A percentile compares a stretch with the other conserved stretches of the same genome.
These are phyloP conservation scores for Coniferiporia weirii DNA, from an alignment of 1,284 basidiomycete genomes.

Conservation along the genomic window DNA sequence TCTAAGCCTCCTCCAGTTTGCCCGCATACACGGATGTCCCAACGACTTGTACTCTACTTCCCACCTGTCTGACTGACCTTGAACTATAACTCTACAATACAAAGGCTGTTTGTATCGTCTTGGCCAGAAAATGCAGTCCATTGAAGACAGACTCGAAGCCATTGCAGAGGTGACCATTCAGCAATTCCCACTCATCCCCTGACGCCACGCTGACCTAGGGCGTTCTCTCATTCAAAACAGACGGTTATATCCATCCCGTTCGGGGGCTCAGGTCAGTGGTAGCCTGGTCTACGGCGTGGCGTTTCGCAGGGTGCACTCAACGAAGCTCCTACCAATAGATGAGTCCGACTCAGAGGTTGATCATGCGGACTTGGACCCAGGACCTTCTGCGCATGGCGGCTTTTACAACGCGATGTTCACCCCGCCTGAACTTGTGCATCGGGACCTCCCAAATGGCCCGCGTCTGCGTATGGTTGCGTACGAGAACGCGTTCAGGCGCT, in stretches of 20 bases:
- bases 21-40: neutral
- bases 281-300: neutral
- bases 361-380: neutral
- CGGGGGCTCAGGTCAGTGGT: slow-evolving; percentile 24
- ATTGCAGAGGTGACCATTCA: slow-evolving; percentile 5
- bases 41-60: neutral
- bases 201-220: neutral
- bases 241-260: slow-evolving; percentile 32
- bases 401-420: slow-evolving; percentile 19
- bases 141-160: slow-evolving; percentile 8
- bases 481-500: slow-evolving; percentile 43
- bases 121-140: neutral
- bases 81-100: too few species aligned
- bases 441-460: slow-evolving; percentile 38
- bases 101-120: too few species aligned
- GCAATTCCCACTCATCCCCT: neutral
- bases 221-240: slow-evolving; percentile 21
- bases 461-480: slow-evolving; percentile 43
- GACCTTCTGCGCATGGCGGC: slow-evolving; percentile 12
- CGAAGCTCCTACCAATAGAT: slow-evolving; percentile 8
- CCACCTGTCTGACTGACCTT: neutral
- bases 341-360: slow-evolving; percentile 16
- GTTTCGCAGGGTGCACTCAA: too few species aligned
- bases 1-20: neutral
- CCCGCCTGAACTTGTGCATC: slow-evolving; percentile 23